Conservation (phyloP, 2,329 filamentous ascomycete genomes). For the Verticillium klebahnii region DNA sequence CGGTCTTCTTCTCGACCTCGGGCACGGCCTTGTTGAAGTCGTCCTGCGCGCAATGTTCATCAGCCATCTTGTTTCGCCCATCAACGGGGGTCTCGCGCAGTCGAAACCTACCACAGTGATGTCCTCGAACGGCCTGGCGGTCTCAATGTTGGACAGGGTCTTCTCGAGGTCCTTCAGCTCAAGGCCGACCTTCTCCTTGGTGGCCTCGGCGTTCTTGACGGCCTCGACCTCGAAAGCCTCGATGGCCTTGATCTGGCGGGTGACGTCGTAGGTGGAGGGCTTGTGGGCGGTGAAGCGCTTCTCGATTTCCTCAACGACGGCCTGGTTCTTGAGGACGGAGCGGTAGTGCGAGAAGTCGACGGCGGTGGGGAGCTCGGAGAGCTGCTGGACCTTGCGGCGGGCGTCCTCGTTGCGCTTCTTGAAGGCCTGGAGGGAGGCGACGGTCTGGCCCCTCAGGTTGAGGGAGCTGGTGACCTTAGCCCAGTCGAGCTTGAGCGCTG, state of each 20-base stretch:
- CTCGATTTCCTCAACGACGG: slow-evolving; percentile 95
- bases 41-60: slow-evolving; percentile 55
- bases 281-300: slow-evolving; percentile 89
- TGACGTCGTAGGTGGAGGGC: slow-evolving; percentile 88
- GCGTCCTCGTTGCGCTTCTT: slow-evolving; percentile 99
- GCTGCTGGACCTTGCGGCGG: slow-evolving; percentile 83
- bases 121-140: slow-evolving; percentile 90
- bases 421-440: slow-evolving; percentile 86
- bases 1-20: slow-evolving; percentile 95
- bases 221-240: slow-evolving; percentile 97
- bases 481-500: slow-evolving; percentile 99
- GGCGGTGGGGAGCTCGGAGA: slow-evolving; percentile 77
- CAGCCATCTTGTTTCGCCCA: slow-evolving; percentile 7
- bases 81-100: not conserved
- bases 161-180: slow-evolving; percentile 92
- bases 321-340: slow-evolving; percentile 88
- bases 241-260: slow-evolving; percentile 94
- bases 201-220: slow-evolving; percentile 92
- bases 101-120: slow-evolving; percentile 82
- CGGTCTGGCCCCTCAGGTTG: slow-evolving; percentile 93
- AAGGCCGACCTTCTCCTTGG: slow-evolving; percentile 91
- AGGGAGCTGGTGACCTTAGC: slow-evolving; percentile 89
- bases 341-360: slow-evolving; percentile 96
- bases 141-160: slow-evolving; percentile 96
- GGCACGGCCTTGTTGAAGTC: slow-evolving; percentile 91